phyloP scores from a whole-genome alignment of 805 yeast species.

The Cyberlindnera mycetangii region DNA sequence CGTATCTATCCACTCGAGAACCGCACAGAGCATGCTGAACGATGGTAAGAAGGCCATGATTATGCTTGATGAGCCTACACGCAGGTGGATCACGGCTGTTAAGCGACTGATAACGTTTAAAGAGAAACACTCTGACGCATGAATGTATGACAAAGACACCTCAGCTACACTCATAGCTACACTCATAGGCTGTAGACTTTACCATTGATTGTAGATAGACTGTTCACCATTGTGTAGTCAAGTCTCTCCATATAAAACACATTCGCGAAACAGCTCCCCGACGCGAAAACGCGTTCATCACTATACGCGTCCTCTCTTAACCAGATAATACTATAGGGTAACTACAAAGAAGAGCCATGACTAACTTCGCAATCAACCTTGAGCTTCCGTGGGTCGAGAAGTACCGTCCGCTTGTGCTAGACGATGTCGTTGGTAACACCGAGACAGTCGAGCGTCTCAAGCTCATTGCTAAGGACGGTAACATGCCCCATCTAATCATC shows the following conservation, averaged over 20 bases:
- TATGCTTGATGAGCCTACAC: constrained; percentile 71
- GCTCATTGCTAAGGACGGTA: constrained; percentile 87
- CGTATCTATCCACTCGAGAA: constrained; percentile 77
- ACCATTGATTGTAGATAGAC: too few species aligned
- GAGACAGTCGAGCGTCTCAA: constrained; percentile 84
- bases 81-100: constrained; percentile 73
- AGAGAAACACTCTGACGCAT: too few species aligned
- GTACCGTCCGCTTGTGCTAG: constrained; percentile 75
- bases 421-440: constrained; percentile 89
- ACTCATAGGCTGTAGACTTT: too few species aligned
- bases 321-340: too few species aligned
- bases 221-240: too few species aligned
- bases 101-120: constrained; percentile 66
- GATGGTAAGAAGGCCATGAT: constrained; percentile 59
- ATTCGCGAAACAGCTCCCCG: too few species aligned
- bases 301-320: too few species aligned
- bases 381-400: constrained; percentile 73
- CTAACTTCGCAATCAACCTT: constrained; percentile 22
- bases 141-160: too few species aligned
- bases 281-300: too few species aligned
- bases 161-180: too few species aligned
- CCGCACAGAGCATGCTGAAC: constrained; percentile 56
- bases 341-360: not conserved
- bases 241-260: too few species aligned
- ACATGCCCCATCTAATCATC: constrained; percentile 94